Conservation (phyloP, 2,329 filamentous ascomycete species). For the Colletotrichum orbiculare region DNA sequence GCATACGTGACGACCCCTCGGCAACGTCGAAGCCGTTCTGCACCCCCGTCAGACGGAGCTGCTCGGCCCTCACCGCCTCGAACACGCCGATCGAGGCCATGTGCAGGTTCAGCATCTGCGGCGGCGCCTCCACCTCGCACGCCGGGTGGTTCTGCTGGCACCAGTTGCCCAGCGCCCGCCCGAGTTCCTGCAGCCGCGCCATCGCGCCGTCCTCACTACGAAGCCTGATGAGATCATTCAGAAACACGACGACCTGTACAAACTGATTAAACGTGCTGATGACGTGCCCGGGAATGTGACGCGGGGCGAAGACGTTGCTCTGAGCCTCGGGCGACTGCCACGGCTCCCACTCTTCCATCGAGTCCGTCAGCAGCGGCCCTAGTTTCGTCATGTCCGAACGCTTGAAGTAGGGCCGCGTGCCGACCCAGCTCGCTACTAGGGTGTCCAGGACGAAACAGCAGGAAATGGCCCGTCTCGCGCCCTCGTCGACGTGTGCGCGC, state of each 20-base stretch:
- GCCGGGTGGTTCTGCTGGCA: not conserved
- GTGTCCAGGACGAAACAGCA: conserved; percentile 30
- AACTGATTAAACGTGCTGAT: conserved; percentile 18
- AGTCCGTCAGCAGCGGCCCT: conserved; percentile 5
- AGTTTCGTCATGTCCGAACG: not conserved
- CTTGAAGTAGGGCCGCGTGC: conserved; percentile 17
- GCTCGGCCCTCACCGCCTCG: not conserved
- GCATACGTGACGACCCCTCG: not conserved
- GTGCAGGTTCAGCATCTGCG: not conserved
- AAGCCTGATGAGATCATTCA: conserved; percentile 1
- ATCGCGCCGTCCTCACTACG: not conserved
- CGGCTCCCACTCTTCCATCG: conserved; percentile 19
- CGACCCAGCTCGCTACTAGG: conserved; percentile 17
- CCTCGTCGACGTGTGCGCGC: not conserved
- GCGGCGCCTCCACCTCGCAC: not conserved
- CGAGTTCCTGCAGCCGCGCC: not conserved
- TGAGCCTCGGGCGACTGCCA: conserved; percentile 7
- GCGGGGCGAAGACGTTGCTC: not conserved
- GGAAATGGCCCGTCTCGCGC: not conserved
- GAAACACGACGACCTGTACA: not conserved
- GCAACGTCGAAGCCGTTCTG: not conserved
- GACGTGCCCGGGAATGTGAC: not conserved
- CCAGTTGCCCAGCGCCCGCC: not conserved
- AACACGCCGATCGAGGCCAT: not conserved
- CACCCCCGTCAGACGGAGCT: not conserved